Base-by-base conservation (phyloP, 805 yeast genomes). In the Kodamaea jinghongensis region DNA sequence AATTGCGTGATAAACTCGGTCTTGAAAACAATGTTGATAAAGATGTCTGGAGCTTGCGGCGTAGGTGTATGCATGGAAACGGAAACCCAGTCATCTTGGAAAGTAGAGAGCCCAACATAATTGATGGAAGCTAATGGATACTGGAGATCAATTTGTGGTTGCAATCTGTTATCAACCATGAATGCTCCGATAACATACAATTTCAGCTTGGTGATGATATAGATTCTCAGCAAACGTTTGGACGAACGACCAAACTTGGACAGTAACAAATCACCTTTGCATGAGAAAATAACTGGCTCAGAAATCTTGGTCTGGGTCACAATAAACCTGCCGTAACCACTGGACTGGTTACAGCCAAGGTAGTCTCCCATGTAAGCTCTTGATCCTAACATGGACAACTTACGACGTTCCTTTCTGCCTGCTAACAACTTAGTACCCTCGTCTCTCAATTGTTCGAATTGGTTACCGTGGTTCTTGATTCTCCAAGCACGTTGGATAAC, bases 341-440 rank as follows among this genome's bases (percentile, higher is more conserved):
- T 51, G 16, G 75, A 59, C 49, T 82, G 86, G 63, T 88, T 90
- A 55, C 96, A 85, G 11, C 81, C 86, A 45, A 93, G 65, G 52
- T 93, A 93, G 60, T 93, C 99, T n/a, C 98, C 99, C 81, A 85
- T 76, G 51, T 77, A 95, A 5, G 91, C 83, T 51, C 99, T 77
- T 38, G 82, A 84, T 0, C 98, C 98, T 30, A 89, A 61, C 56
- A 93, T 67, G 17, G 96, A 86, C 75, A 89, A 76, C 36, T 93
- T 67, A 56, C 99, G 79, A 65, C 99, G 85, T 59, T 93, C 93
- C 55, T 93, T 93, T 53, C 85, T 74, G 25, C 83, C 81, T 15
- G 73, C 80, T 33, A 90, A 68, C 25, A 89, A 60, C 13, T 73
- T 72, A 25, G 81, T 81, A 41, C 97, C 97, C 46, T 79, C 76